Evolutionary conservation across 805 yeast species (phyloP).

Genomic region (Hanseniaspora occidentalis): DNA sequence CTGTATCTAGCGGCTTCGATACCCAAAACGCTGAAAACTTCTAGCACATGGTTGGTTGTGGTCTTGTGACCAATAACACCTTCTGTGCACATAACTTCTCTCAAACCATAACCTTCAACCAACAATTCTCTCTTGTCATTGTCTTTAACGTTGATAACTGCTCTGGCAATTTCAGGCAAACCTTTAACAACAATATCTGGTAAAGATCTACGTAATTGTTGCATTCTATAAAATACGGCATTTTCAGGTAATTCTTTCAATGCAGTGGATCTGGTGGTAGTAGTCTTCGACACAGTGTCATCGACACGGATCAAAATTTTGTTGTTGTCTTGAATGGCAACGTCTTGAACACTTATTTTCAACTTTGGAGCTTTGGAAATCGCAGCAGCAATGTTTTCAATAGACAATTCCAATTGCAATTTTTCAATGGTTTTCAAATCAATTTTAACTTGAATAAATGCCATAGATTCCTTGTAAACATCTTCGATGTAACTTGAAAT

Average conservation of each 20-base stretch:
- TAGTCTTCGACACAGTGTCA: constrained; percentile 29
- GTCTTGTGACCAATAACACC: constrained; percentile 88
- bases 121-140: constrained; percentile 79
- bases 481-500: constrained; percentile 86
- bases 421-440: constrained; percentile 78
- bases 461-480: constrained; percentile 70
- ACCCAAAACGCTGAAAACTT: constrained; percentile 80
- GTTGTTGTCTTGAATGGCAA: constrained; percentile 52
- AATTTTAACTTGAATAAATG: constrained; percentile 68
- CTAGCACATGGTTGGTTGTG: constrained; percentile 82
- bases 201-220: constrained; percentile 70
- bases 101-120: constrained; percentile 95
- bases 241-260: constrained; percentile 27
- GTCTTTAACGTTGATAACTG: constrained; percentile 87
- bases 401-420: constrained; percentile 75
- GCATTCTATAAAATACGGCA: constrained; percentile 76
- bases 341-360: constrained; percentile 65
- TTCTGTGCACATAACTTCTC: constrained; percentile 94
- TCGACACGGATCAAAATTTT: constrained; percentile 53
- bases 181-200: constrained; percentile 91
- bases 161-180: constrained; percentile 79
- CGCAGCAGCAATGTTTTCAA: constrained; percentile 79
- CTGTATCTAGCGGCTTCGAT: constrained; percentile 95
- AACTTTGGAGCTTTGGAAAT: constrained; percentile 77
- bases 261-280: constrained; percentile 31